phyloP scores from a whole-genome alignment of 208 protist species.

The Trichomonas vaginalis region DNA sequence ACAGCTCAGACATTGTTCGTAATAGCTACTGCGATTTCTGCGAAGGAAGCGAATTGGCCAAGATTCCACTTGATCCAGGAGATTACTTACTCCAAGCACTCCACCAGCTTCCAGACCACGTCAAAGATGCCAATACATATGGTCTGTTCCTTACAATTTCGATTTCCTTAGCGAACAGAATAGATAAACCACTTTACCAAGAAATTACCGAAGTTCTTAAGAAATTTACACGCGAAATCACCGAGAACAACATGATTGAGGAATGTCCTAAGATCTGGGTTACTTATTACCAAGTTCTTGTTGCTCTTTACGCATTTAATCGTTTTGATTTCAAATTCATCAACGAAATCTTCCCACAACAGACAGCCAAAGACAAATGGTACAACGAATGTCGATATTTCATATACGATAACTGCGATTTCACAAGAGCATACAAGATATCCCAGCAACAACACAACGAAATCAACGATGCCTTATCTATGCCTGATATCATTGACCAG shows the following conservation, averaged over 20 bases:
- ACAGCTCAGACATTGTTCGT: neutral
- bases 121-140: neutral
- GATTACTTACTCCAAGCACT: neutral
- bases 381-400: neutral
- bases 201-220: neutral
- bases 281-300: neutral
- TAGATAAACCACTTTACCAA: neutral
- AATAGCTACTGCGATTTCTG: neutral
- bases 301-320: neutral
- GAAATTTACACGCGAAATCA: neutral
- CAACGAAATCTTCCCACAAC: neutral
- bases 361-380: neutral
- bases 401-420: neutral
- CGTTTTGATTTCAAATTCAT: neutral
- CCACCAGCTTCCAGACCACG: neutral
- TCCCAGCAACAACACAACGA: neutral
- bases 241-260: neutral
- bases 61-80: neutral
- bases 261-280: neutral
- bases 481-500: neutral
- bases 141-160: neutral
- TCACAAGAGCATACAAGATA: neutral
- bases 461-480: neutral
- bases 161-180: neutral
- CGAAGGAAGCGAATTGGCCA: neutral